Base-by-base conservation (phyloP, 1,284 basidiomycete species). In the Puccinia horiana region DNA sequence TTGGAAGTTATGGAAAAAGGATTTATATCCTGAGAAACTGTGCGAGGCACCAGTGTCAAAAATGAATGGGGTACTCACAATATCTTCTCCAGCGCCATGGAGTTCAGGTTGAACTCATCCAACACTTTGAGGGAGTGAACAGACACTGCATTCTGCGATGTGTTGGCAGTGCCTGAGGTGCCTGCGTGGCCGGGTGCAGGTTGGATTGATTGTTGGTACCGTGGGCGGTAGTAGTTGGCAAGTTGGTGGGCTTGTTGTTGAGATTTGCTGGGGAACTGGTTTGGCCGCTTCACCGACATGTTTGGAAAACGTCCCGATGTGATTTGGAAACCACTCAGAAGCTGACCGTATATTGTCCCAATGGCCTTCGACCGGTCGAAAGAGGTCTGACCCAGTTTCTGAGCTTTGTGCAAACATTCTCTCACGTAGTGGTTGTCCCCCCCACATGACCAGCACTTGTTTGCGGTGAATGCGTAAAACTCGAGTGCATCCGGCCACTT, bases 31-130 rank as follows among this genome's bases (percentile, higher is more conserved):
- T 29, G 32, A 18, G n/a, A 67, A 42, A 37, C 26, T 6, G 40
- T 67, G 63, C 6, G 63, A 40, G 35, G 63, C 63, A 18, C 63
- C 35, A 37, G 63, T 58, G n/a, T 58, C 56, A 58, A 58, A 58
- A 58, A 58, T 58, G 6, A 29, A 18, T 9, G 26, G 6, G 6
- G 23, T 8, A 58, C 56, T 58, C n/a, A 58, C 23, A n/a, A 58
- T 29, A 29, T 58, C 56, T 29, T 58, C 56, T 8, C 56, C 56
- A 58, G 14, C 6, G 26, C 8, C 56, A 58, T 58, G 6, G 23
- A 8, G 20, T n/a, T 29, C 9, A 58, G 29, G 26, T 58, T n/a
- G 29, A 58, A 4, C 5, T 58, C 56, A 58, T 58, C 56, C 44
- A 47, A 16, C 9, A 47, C 44, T 16, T 47, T 16, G 9, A 47